These are phyloP conservation scores for Straminergon stramineum DNA, from an alignment of 225 moss, liverwort and hornwort genomes.

Conservation along the genomic window DNA sequence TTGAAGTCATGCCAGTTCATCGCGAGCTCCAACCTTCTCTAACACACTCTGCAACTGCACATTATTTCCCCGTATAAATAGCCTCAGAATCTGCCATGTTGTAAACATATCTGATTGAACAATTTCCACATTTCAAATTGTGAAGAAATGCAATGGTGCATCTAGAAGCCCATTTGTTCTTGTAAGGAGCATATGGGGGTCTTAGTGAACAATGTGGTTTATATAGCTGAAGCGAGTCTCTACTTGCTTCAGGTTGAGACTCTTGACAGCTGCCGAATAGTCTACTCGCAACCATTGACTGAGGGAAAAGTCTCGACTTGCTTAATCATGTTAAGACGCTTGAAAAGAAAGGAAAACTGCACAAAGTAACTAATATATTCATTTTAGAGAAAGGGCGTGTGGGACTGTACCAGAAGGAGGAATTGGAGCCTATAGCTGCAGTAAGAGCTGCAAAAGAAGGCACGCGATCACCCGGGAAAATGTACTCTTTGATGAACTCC, in stretches of 20 bases:
- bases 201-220: not conserved
- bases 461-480: constrained; percentile 76
- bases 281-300: not conserved
- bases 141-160: not conserved
- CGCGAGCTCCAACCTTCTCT: not conserved
- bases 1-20: not conserved
- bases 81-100: not conserved
- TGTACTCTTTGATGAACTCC: constrained; percentile 81
- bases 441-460: constrained; percentile 61
- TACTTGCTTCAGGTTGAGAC: not conserved
- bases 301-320: not conserved
- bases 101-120: not conserved
- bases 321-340: too few relatives aligned
- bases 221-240: not conserved
- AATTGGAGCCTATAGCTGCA: constrained; percentile 51
- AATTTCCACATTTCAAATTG: not conserved
- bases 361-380: not conserved
- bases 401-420: constrained; percentile 42
- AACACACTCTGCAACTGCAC: too few relatives aligned
- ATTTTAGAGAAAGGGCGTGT: not conserved
- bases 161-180: not conserved
- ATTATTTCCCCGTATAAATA: too few relatives aligned
- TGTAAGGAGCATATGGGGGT: not conserved
- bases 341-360: not conserved
- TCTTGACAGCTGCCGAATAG: not conserved